A percentile compares a stretch with the other conserved stretches of the same genome.
Conservation (phyloP, 2,329 filamentous ascomycete species). For the Fusarium armeniacum region DNA sequence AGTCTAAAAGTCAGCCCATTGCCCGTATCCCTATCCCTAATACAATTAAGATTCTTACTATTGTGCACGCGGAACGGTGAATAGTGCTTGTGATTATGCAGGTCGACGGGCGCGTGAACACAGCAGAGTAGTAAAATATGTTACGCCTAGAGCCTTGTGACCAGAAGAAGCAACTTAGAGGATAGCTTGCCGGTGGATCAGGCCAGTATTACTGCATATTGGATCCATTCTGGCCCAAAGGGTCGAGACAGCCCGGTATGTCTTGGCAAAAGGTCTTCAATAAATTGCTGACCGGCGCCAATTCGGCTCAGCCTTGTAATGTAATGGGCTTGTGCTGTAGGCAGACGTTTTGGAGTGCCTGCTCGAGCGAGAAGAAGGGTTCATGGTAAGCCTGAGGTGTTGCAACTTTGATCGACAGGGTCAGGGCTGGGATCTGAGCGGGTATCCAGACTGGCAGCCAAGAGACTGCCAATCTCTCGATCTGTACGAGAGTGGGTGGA, state of each 20-base stretch:
- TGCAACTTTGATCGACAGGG: slow-evolving; percentile 13
- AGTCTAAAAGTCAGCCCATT: slow-evolving; percentile 30
- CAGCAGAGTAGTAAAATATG: slow-evolving; percentile 10
- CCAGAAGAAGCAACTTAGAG: slow-evolving; percentile 1
- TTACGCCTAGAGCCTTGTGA: slow-evolving; percentile 14
- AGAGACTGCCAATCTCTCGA: slow-evolving; percentile 21
- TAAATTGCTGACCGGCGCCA: slow-evolving; percentile 7
- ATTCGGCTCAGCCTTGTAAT: slow-evolving; percentile 13
- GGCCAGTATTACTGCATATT: slow-evolving; percentile 19
- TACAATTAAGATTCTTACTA: slow-evolving; percentile 26
- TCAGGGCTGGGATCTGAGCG: not conserved
- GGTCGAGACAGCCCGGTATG: slow-evolving; percentile 21
- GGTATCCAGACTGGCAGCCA: slow-evolving; percentile 11
- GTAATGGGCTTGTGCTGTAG: not conserved
- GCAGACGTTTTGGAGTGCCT: not conserved
- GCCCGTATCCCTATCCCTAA: slow-evolving; percentile 4
- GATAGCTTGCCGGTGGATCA: slow-evolving; percentile 12
- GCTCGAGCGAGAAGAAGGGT: not conserved
- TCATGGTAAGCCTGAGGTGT: not conserved
- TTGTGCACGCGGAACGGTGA: slow-evolving; percentile 18
- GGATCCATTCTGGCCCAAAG: slow-evolving; percentile 10
- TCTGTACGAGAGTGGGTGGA: slow-evolving; percentile 12
- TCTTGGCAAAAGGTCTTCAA: slow-evolving; percentile 18
- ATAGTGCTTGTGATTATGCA: slow-evolving; percentile 36
- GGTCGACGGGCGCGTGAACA: slow-evolving; percentile 33